These are phyloP conservation scores for Barbatosphaeria neglecta DNA, from an alignment of 495 filamentous ascomycete species.

Conservation along the genomic window DNA sequence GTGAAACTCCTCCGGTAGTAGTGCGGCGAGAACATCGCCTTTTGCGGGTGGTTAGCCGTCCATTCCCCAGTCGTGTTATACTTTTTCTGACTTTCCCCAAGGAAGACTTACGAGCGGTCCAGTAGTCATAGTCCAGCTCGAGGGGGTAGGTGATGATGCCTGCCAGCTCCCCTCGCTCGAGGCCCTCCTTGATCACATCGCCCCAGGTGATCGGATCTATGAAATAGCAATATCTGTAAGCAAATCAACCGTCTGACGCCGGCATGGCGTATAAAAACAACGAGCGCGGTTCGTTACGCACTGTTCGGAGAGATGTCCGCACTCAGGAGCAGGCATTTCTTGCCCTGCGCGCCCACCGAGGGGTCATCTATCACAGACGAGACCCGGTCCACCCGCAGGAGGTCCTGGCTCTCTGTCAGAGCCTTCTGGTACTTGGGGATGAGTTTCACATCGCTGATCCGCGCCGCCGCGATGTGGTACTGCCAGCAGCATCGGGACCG, in stretches of 20 bases:
- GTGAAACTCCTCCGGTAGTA: constrained; percentile 53
- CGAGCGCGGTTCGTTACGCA: background rate
- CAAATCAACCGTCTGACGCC: constrained; percentile 4
- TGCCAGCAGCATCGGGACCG: too few relatives aligned
- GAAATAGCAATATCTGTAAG: background rate
- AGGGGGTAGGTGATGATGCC: constrained; percentile 60
- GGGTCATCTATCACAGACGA: constrained; percentile 43
- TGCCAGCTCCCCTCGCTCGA: constrained; percentile 50
- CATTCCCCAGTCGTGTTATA: background rate
- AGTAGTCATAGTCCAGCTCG: constrained; percentile 69
- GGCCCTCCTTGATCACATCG: constrained; percentile 51
- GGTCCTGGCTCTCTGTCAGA: constrained; percentile 45
- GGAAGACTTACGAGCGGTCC: constrained; percentile 58
- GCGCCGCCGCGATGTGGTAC: constrained; percentile 70
- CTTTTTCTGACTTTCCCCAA: too few relatives aligned
- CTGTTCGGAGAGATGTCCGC: constrained; percentile 27
- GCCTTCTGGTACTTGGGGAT: constrained; percentile 55
- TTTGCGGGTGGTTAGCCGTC: constrained; percentile 6
- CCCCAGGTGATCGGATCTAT: constrained; percentile 68
- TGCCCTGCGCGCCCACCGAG: constrained; percentile 38
- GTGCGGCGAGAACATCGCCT: constrained; percentile 73
- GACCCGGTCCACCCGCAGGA: constrained; percentile 41
- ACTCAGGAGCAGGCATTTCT: constrained; percentile 64
- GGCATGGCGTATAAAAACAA: background rate
- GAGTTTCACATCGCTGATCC: constrained; percentile 55